Conservation (phyloP, 208 protist species). For the Trypanosoma lewisi region DNA sequence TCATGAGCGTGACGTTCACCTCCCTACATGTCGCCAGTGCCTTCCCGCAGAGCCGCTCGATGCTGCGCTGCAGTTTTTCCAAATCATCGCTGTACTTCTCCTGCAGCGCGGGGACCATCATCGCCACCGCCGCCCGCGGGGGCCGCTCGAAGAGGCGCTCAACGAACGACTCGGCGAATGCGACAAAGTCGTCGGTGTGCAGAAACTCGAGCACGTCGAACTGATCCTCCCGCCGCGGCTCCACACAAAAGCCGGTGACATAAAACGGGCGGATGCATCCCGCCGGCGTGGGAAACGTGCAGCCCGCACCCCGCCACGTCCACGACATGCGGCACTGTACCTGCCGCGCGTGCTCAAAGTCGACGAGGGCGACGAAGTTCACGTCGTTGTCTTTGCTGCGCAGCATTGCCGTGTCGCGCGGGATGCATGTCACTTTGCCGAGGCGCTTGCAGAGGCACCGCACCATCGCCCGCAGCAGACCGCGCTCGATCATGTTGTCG, state of each 20-base stretch:
- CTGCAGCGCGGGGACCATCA: conserved; percentile 63
- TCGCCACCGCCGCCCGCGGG: conserved; percentile 43
- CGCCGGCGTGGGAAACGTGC: not conserved
- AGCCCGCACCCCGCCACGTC: conserved; percentile 29
- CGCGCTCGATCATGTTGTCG: conserved; percentile 47
- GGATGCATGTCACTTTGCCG: conserved; percentile 51
- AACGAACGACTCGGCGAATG: conserved; percentile 70
- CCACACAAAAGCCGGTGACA: conserved; percentile 73
- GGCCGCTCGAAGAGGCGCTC: conserved; percentile 51
- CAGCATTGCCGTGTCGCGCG: conserved; percentile 45
- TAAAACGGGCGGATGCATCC: conserved; percentile 39
- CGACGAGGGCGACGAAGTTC: conserved; percentile 73
- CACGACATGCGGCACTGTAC: conserved; percentile 76
- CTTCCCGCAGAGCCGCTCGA: conserved; percentile 41
- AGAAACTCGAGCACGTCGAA: conserved; percentile 71
- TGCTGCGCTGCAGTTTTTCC: conserved; percentile 40
- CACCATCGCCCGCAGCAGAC: conserved; percentile 74
- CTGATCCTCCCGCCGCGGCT: conserved; percentile 26
- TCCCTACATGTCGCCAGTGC: conserved; percentile 31
- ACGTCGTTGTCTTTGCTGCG: conserved; percentile 44
- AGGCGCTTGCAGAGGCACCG: conserved; percentile 60
- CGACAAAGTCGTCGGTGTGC: conserved; percentile 63
- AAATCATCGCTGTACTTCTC: conserved; percentile 37
- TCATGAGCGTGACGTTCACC: conserved; percentile 31
- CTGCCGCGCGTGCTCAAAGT: conserved; percentile 63